Conservation (phyloP, 495 filamentous ascomycete genomes). For the Clavariopsis aquatica region DNA sequence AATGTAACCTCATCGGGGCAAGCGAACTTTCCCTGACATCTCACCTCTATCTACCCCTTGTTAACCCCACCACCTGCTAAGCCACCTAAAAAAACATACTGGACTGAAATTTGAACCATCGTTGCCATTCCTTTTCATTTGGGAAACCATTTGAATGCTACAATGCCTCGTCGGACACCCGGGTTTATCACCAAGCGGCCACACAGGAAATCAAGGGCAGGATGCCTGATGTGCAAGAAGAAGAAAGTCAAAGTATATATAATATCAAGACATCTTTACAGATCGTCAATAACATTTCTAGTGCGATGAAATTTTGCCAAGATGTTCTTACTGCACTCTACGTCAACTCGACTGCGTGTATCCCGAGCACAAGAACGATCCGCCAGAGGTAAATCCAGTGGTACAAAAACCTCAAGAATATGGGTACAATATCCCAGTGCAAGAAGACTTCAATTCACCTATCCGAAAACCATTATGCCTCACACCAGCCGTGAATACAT, state of each 20-base stretch:
- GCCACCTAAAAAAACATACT: too few relatives aligned
- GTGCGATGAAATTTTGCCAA: slow-evolving; percentile 25
- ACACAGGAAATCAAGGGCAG: slow-evolving; percentile 27
- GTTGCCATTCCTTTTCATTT: not conserved
- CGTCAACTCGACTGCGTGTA: slow-evolving; percentile 22
- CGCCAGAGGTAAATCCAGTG: not conserved
- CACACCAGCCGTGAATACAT: slow-evolving; percentile 3
- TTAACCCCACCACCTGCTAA: not conserved
- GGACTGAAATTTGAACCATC: not conserved
- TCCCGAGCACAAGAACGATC: slow-evolving; percentile 1
- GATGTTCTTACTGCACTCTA: slow-evolving; percentile 23
- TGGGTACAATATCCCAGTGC: not conserved
- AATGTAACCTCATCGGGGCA: not conserved
- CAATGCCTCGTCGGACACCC: slow-evolving; percentile 26
- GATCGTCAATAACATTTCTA: slow-evolving; percentile 6
- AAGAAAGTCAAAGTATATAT: slow-evolving; percentile 31
- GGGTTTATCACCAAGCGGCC: slow-evolving; percentile 26
- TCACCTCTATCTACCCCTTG: not conserved
- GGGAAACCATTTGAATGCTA: not conserved
- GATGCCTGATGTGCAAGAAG: slow-evolving; percentile 23
- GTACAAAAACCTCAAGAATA: not conserved
- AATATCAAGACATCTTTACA: not conserved
- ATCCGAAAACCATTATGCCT: slow-evolving; percentile 8
- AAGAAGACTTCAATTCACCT: slow-evolving; percentile 10
- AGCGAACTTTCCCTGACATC: not conserved